Conservation (phyloP, 1,284 basidiomycete genomes). For the Microbotryum saponariae region DNA sequence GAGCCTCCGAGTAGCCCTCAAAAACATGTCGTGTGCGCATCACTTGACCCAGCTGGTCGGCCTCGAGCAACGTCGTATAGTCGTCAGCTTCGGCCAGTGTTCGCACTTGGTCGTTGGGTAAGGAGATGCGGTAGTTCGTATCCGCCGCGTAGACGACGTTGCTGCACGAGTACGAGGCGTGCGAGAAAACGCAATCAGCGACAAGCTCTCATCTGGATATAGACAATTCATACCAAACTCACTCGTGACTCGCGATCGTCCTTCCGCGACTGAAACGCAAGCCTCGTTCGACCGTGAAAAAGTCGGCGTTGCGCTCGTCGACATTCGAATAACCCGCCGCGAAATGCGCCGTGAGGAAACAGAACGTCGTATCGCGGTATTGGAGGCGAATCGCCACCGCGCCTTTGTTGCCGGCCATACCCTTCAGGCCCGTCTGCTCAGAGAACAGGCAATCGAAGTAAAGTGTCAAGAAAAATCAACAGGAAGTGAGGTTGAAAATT, state of each 20-base stretch:
- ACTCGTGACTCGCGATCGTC: slow-evolving; percentile 84
- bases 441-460: slow-evolving; percentile 1
- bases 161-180: slow-evolving; percentile 42
- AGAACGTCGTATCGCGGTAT: slow-evolving; percentile 81
- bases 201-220: background rate
- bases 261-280: slow-evolving; percentile 83
- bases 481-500: background rate
- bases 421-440: slow-evolving; percentile 78
- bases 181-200: background rate
- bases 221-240: slow-evolving; percentile 36
- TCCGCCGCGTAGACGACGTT: slow-evolving; percentile 91
- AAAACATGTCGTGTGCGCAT: slow-evolving; percentile 62
- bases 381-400: slow-evolving; percentile 89
- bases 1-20: slow-evolving; percentile 76
- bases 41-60: slow-evolving; percentile 63
- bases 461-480: slow-evolving; percentile 1
- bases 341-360: slow-evolving; percentile 91
- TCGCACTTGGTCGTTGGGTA: slow-evolving; percentile 73
- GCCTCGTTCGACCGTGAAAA: slow-evolving; percentile 72
- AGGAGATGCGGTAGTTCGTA: slow-evolving; percentile 84
- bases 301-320: slow-evolving; percentile 85
- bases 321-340: slow-evolving; percentile 86
- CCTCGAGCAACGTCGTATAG: slow-evolving; percentile 63
- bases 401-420: slow-evolving; percentile 87
- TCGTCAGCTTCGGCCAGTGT: slow-evolving; percentile 56